Evolutionary conservation across 148 eudicot genomes (phyloP), one percentile per base, ranked within the genome.

Genomic region (Rhododendron williamsianum): DNA sequence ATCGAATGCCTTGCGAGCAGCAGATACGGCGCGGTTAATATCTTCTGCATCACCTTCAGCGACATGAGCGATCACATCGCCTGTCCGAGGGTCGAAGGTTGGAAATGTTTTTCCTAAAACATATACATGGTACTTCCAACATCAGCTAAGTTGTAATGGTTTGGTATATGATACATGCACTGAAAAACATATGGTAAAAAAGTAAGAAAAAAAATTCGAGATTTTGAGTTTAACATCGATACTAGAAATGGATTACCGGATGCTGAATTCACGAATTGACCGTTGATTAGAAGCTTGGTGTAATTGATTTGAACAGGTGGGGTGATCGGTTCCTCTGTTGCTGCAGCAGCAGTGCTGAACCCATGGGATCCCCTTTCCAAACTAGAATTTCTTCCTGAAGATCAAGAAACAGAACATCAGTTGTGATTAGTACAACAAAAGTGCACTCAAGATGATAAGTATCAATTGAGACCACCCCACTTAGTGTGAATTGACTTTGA

Each of bases 1-100:
- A 72, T 96, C 98, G 84, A 96, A 96, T 11, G 99, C 99, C 89
- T 94, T 95, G 6, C 99, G 96, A 78, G 99, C 99, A 89, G 98
- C 94, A 84, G 92, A 85, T 9, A 96, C 99, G 15, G 99, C 99
- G 6, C 94, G 95, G 82, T 96, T 91, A 82, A 96, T 87, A 82
- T 96, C 99, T 83, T 96, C 98, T 19, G 90, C 85, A 82, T 95
- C 94, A 0, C 92, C 99, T 90, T 95, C 99, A 49, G 99, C 91
- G 71, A 95, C 92, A 81, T 93, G 91, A 49, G 96, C 92, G 54
- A 97, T 94, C 49, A 95, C 98, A 25, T 94, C 96, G 69, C 98
- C 96, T 8, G 98, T 94, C 67, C 99, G 91, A 30, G 99, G 98
- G 86, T 97, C 99, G 78, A 85, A 76, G 1, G 98, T 91, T 23